phyloP scores from a whole-genome alignment of 495 filamentous ascomycete genomes.

The Annulohypoxylon maeteangense region DNA sequence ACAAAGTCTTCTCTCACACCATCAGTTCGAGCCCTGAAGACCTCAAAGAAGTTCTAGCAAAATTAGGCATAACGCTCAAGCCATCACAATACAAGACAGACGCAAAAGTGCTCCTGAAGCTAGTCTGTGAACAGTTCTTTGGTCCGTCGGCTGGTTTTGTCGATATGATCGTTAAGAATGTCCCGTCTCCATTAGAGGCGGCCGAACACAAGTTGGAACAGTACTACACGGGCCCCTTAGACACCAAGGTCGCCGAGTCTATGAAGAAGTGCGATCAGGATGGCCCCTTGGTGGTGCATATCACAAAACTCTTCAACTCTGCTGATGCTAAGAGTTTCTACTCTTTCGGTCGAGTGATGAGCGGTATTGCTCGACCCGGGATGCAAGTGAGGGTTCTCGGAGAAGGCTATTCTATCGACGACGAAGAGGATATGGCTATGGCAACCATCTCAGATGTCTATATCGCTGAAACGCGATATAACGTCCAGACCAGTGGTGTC shows the following conservation, averaged over 20 bases:
- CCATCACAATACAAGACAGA: conserved; percentile 91
- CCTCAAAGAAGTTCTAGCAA: conserved; percentile 80
- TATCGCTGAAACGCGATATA: conserved; percentile 95
- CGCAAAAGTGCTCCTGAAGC: conserved; percentile 85
- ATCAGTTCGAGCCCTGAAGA: conserved; percentile 91
- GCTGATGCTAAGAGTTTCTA: conserved; percentile 87
- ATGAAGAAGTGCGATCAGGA: conserved; percentile 88
- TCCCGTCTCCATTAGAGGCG: conserved; percentile 87
- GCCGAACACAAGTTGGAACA: conserved; percentile 78
- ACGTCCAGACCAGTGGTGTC: conserved; percentile 87
- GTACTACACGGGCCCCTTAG: conserved; percentile 96
- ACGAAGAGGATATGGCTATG: conserved; percentile 96
- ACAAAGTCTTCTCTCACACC: conserved; percentile 96
- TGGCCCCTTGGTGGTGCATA: conserved; percentile 87
- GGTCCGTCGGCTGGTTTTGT: conserved; percentile 90
- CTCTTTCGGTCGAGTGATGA: conserved; percentile 92
- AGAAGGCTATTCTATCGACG: conserved; percentile 94
- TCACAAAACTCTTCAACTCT: conserved; percentile 92
- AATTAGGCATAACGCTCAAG: conserved; percentile 85
- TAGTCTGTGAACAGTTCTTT: conserved; percentile 96
- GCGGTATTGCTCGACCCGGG: conserved; percentile 85
- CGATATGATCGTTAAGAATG: conserved; percentile 91
- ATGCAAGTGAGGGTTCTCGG: conserved; percentile 90
- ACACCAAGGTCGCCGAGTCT: conserved; percentile 81
- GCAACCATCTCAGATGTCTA: conserved; percentile 90